Conservation (phyloP, 805 yeast species). For the Lipomyces chichibuensis region DNA sequence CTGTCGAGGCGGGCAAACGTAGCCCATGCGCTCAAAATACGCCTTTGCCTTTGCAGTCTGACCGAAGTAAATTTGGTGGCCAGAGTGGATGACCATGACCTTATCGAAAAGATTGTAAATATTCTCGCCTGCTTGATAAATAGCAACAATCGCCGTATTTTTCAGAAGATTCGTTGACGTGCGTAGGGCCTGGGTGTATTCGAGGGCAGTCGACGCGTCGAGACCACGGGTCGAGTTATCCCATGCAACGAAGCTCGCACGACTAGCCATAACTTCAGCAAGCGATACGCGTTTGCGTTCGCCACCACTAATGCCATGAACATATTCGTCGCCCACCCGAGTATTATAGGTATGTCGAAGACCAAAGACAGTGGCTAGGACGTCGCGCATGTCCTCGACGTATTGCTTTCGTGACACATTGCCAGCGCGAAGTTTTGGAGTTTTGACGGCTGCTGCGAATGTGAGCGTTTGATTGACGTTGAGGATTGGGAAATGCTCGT, state of each 20-base stretch:
- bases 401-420: too few relatives aligned
- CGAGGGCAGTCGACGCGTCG: conserved; percentile 70
- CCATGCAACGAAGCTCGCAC: conserved; percentile 58
- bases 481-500: conserved; percentile 64
- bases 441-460: too few relatives aligned
- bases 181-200: conserved; percentile 61
- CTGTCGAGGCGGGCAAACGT: conserved; percentile 59
- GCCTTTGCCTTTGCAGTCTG: conserved; percentile 50
- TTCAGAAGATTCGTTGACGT: conserved; percentile 54
- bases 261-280: conserved; percentile 54
- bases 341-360: conserved; percentile 49
- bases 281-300: conserved; percentile 60
- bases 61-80: conserved; percentile 60
- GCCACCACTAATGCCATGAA: conserved; percentile 65
- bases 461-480: too few relatives aligned
- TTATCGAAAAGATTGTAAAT: conserved; percentile 59
- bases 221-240: conserved; percentile 73
- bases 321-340: conserved; percentile 50
- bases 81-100: conserved; percentile 57
- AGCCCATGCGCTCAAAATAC: conserved; percentile 60
- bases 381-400: conserved; percentile 58
- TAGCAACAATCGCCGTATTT: conserved; percentile 61
- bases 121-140: conserved; percentile 60
- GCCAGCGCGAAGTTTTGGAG: too few relatives aligned
- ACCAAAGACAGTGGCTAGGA: conserved; percentile 53